Evolutionary conservation across 106 monocot genomes (phyloP).

Genomic region (Acorus gramineus): DNA sequence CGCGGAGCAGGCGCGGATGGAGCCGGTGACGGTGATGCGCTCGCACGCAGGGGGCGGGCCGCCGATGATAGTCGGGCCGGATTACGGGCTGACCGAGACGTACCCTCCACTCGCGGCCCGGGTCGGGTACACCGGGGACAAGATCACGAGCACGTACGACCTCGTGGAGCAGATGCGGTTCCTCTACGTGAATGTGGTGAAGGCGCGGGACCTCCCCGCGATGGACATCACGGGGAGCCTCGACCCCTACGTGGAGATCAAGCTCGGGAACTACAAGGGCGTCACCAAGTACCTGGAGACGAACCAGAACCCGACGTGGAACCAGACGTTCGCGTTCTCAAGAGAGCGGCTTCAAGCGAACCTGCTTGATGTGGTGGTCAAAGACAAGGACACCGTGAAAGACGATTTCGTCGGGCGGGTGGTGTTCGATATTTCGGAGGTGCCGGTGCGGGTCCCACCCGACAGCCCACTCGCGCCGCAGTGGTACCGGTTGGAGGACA

Average conservation of each 20-base stretch:
- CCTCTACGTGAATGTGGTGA: conserved; percentile 81
- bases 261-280: conserved; percentile 83
- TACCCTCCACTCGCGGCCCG: conserved; percentile 57
- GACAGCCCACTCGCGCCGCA: conserved; percentile 79
- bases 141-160: conserved; percentile 83
- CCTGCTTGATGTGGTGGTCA: conserved; percentile 52
- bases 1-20: conserved; percentile 14
- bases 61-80: conserved; percentile 1
- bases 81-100: conserved; percentile 64
- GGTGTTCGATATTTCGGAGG: conserved; percentile 47
- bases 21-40: conserved; percentile 4
- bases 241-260: conserved; percentile 85
- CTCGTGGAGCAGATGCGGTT: conserved; percentile 81
- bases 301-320: conserved; percentile 56
- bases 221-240: conserved; percentile 57
- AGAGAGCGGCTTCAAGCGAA: conserved; percentile 50
- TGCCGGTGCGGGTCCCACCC: conserved; percentile 65
- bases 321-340: conserved; percentile 83
- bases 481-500: conserved; percentile 74
- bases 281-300: conserved; percentile 49
- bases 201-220: conserved; percentile 67
- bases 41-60: not conserved
- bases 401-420: conserved; percentile 69
- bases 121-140: conserved; percentile 37
- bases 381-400: conserved; percentile 65